Evolutionary conservation across 2,329 filamentous ascomycete species (phyloP).

Genomic region (Phyllosticta paracitricarpa): DNA sequence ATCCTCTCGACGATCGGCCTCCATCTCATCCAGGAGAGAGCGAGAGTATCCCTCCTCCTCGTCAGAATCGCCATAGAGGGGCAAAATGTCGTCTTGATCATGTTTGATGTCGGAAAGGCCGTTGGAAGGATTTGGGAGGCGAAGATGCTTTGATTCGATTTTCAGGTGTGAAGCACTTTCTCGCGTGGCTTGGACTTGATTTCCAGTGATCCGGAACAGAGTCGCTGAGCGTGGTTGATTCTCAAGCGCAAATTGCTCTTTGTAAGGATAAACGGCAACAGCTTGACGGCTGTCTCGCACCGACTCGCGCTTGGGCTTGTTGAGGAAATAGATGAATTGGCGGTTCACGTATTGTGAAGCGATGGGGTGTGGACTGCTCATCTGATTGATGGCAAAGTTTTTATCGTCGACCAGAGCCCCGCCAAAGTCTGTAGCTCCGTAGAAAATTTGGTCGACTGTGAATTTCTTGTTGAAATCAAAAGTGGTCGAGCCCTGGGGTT

Average conservation of each 20-base stretch:
- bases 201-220: conserved; percentile 16
- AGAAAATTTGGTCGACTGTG: conserved; percentile 26
- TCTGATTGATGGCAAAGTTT: conserved; percentile 10
- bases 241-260: conserved; percentile 10
- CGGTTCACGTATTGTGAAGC: conserved; percentile 18
- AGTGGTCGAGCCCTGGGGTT: neutral
- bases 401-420: conserved; percentile 9
- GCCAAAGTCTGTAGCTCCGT: conserved; percentile 9
- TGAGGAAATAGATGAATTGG: conserved; percentile 19
- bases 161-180: conserved; percentile 15
- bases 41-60: conserved; percentile 12
- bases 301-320: conserved; percentile 12
- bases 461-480: conserved; percentile 6
- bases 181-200: conserved; percentile 16
- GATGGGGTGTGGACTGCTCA: conserved; percentile 9
- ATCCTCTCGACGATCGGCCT: conserved; percentile 39
- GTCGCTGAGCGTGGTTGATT: conserved; percentile 20
- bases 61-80: conserved; percentile 41
- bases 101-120: neutral
- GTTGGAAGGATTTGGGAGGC: neutral
- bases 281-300: conserved; percentile 15
- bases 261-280: conserved; percentile 23
- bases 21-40: conserved; percentile 18
- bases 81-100: conserved; percentile 36
- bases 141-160: conserved; percentile 7